These are phyloP conservation scores for Barbarea vulgaris DNA, from an alignment of 345 rosid species.

Conservation along the genomic window DNA sequence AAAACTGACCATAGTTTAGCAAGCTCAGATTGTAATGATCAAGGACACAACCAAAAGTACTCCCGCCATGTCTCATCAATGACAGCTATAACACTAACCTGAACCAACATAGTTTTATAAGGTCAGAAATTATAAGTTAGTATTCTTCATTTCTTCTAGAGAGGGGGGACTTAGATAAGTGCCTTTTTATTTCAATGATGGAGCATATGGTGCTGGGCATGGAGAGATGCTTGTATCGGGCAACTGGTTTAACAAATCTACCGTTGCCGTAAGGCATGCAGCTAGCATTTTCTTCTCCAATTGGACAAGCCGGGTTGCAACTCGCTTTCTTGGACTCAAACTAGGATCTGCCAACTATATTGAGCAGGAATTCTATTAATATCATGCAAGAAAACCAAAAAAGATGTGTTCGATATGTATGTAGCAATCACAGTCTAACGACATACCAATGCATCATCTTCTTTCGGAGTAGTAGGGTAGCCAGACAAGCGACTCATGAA, in stretches of 20 bases:
- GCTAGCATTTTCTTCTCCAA: constrained; percentile 87
- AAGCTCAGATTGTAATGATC: constrained; percentile 18
- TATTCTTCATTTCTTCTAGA: no score
- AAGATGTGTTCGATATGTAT: not conserved
- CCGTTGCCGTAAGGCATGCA: constrained; percentile 70
- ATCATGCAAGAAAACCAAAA: constrained; percentile 3
- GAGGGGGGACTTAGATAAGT: not conserved
- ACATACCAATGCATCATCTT: constrained; percentile 77
- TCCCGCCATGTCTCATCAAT: constrained; percentile 26
- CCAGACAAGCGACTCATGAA: constrained; percentile 69
- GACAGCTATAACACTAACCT: constrained; percentile 29
- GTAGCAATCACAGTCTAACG: constrained; percentile 6
- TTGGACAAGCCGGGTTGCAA: constrained; percentile 86
- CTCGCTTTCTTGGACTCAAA: constrained; percentile 79
- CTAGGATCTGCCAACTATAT: constrained; percentile 75
- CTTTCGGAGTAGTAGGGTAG: constrained; percentile 78
- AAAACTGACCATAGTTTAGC: constrained; percentile 29
- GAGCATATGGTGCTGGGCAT: constrained; percentile 91
- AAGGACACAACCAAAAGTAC: constrained; percentile 17
- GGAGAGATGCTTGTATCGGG: constrained; percentile 81
- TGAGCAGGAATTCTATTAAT: constrained; percentile 13
- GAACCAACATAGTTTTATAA: constrained; percentile 12
- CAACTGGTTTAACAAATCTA: constrained; percentile 62
- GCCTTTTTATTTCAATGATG: constrained; percentile 65
- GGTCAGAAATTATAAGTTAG: not conserved